Evolutionary conservation across 495 filamentous ascomycete genomes (phyloP).

Genomic region (Patellaria atrata): DNA sequence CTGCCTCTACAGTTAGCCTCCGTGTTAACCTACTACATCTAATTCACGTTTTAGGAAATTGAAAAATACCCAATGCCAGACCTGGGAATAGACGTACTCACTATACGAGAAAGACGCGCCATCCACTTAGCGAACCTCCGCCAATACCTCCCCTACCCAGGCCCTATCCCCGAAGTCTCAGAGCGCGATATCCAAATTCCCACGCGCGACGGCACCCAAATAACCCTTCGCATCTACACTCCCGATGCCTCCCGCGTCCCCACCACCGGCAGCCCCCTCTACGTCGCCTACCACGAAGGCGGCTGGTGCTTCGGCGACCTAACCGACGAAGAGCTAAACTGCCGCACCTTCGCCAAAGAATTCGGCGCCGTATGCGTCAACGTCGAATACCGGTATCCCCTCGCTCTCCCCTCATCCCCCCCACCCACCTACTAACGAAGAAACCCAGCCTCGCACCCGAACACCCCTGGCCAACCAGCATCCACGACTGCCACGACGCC

Average conservation of each 20-base stretch:
- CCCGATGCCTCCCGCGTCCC: constrained; percentile 6
- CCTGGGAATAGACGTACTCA: constrained; percentile 7
- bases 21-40: too few species aligned
- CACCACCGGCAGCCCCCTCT: constrained; percentile 12
- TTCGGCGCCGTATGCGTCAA: constrained; percentile 17
- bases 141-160: constrained; percentile 15
- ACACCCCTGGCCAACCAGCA: constrained; percentile 12
- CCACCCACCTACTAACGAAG: constrained; percentile 1
- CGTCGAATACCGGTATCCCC: constrained; percentile 17
- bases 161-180: constrained; percentile 13
- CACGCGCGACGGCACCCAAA: constrained; percentile 11
- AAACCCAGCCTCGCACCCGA: constrained; percentile 17
- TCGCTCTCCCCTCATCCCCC: neutral
- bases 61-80: too few species aligned
- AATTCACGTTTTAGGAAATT: too few species aligned
- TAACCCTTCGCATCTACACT: constrained; percentile 12
- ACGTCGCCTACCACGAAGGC: constrained; percentile 17
- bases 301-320: constrained; percentile 19
- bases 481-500: constrained; percentile 18
- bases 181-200: constrained; percentile 14
- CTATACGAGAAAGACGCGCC: constrained; percentile 8
- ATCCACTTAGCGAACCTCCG: constrained; percentile 11
- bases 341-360: constrained; percentile 14
- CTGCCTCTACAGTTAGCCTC: too few species aligned
- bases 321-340: constrained; percentile 18